Conservation (phyloP, 164 flowering plant genomes). For the Vitis labrusca region DNA sequence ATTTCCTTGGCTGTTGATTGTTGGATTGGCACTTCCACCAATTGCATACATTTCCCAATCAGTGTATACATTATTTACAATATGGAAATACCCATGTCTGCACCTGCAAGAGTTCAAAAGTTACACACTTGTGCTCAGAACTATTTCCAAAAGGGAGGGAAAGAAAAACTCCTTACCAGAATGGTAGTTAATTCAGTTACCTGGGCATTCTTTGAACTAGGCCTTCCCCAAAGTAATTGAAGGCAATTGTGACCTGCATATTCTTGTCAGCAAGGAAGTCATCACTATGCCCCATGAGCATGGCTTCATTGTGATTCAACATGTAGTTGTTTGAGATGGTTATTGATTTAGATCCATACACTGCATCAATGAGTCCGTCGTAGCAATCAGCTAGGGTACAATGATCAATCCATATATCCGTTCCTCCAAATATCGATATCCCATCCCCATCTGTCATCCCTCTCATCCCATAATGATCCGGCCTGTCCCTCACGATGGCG, state of each 20-base stretch:
- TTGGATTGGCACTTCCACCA: conserved; percentile 51
- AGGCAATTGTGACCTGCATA: conserved; percentile 50
- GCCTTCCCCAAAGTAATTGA: conserved; percentile 40
- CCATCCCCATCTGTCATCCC: conserved; percentile 44
- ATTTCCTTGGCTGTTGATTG: conserved; percentile 50
- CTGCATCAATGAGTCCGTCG: conserved; percentile 42
- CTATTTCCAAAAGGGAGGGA: too few species aligned
- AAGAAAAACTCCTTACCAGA: too few species aligned
- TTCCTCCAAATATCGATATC: conserved; percentile 32
- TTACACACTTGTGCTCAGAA: too few species aligned
- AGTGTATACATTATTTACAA: conserved; percentile 35
- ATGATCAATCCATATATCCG: conserved; percentile 42
- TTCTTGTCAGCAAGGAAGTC: conserved; percentile 23
- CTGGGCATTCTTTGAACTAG: conserved; percentile 46
- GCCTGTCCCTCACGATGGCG: conserved; percentile 11
- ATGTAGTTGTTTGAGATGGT: conserved; percentile 45
- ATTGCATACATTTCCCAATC: conserved; percentile 49
- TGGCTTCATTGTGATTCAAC: conserved; percentile 37
- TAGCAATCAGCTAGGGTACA: conserved; percentile 33
- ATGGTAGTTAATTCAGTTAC: conserved; percentile 7
- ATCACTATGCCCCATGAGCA: conserved; percentile 48
- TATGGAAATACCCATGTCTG: conserved; percentile 45
- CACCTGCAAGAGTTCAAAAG: conserved; percentile 27
- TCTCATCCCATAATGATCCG: conserved; percentile 16
- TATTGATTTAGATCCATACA: conserved; percentile 34